Evolutionary conservation across 2,329 filamentous ascomycete genomes (phyloP).

Genomic region (Phialophora expanda): DNA sequence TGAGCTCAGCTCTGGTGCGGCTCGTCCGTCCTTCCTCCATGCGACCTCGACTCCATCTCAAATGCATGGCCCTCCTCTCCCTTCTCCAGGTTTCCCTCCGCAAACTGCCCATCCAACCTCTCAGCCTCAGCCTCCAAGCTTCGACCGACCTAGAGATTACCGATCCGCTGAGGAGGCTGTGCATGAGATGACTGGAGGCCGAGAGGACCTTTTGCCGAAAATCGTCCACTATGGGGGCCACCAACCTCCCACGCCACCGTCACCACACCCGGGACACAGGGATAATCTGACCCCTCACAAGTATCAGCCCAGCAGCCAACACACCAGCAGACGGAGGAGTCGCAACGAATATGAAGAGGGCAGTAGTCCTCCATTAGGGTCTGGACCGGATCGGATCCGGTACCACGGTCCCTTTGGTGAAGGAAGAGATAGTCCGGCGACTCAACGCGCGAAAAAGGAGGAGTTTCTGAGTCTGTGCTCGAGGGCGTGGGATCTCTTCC

Average conservation of each 20-base stretch:
- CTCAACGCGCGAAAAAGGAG: slow-evolving; percentile 83
- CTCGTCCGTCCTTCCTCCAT: slow-evolving; percentile 67
- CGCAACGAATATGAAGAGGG: slow-evolving; percentile 90
- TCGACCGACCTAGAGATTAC: slow-evolving; percentile 77
- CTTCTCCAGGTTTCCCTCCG: slow-evolving; percentile 76
- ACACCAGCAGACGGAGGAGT: slow-evolving; percentile 67
- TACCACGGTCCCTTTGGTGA: slow-evolving; percentile 74
- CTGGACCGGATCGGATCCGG: slow-evolving; percentile 65
- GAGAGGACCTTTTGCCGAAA: slow-evolving; percentile 88
- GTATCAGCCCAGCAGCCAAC: slow-evolving; percentile 43
- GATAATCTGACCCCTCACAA: slow-evolving; percentile 52
- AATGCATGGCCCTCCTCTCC: slow-evolving; percentile 58
- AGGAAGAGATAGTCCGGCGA: slow-evolving; percentile 81
- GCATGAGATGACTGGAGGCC: slow-evolving; percentile 84
- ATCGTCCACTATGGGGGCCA: slow-evolving; percentile 94
- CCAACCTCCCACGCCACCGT: slow-evolving; percentile 90
- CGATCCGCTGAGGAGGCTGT: slow-evolving; percentile 96
- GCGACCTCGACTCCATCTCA: slow-evolving; percentile 63
- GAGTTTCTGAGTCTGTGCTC: slow-evolving; percentile 87
- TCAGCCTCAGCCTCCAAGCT: slow-evolving; percentile 61
- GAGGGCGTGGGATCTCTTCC: slow-evolving; percentile 94
- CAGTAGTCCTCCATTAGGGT: slow-evolving; percentile 81
- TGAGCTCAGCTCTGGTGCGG: slow-evolving; percentile 67
- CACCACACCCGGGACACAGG: slow-evolving; percentile 60
- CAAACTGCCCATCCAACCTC: slow-evolving; percentile 43